Evolutionary conservation across 2,329 filamentous ascomycete species (phyloP).

Genomic region (Colletotrichum lini): DNA sequence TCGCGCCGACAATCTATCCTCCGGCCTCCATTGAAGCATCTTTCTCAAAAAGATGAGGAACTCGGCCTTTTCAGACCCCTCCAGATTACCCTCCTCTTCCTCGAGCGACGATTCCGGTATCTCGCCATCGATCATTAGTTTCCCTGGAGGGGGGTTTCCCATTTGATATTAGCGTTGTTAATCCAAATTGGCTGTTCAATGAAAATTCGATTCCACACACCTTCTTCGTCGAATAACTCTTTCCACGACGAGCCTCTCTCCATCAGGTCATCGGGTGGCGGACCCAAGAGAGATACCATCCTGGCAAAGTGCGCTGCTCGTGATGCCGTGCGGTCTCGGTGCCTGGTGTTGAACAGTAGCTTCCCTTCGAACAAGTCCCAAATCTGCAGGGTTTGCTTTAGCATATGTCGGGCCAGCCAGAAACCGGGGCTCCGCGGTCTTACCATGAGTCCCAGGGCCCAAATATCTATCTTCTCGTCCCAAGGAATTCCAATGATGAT

Average conservation of each 20-base stretch:
- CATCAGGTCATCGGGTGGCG: constrained; percentile 52
- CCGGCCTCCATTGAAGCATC: constrained; percentile 48
- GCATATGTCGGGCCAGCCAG: too few species aligned
- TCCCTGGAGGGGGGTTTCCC: neutral
- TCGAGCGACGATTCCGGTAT: constrained; percentile 34
- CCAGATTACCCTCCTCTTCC: constrained; percentile 35
- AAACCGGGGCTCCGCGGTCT: neutral
- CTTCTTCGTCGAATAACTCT: constrained; percentile 46
- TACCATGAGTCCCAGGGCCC: constrained; percentile 43
- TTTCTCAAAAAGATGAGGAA: constrained; percentile 45
- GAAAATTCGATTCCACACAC: neutral
- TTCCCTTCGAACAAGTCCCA: constrained; percentile 52
- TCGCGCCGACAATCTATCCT: constrained; percentile 44
- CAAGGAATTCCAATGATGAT: constrained; percentile 53
- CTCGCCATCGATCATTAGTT: constrained; percentile 17
- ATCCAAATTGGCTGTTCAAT: too few species aligned
- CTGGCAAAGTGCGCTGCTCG: constrained; percentile 50
- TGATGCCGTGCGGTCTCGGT: constrained; percentile 43
- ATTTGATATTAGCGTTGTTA: neutral
- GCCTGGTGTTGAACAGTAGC: constrained; percentile 47
- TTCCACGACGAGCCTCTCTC: constrained; percentile 47
- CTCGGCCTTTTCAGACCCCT: constrained; percentile 41
- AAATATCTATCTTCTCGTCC: constrained; percentile 53
- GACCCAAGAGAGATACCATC: constrained; percentile 56
- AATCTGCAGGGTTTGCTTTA: constrained; percentile 42